Percentiles rank a stretch among this genome's conserved stretches.
phyloP scores from a whole-genome alignment of 2,329 filamentous ascomycete genomes.

The Dactylellina cionopaga region DNA sequence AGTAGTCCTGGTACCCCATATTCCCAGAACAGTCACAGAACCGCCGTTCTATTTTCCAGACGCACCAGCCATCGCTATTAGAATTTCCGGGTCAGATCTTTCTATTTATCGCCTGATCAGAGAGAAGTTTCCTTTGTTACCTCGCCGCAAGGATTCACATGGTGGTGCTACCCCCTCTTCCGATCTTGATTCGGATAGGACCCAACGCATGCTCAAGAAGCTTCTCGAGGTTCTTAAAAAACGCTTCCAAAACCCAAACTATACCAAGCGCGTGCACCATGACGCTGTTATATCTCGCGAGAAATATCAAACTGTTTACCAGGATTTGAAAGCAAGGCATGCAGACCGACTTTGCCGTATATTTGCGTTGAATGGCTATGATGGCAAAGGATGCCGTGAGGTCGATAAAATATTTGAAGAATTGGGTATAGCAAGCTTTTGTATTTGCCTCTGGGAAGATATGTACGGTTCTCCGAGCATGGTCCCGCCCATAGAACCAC shows the following conservation, averaged over 20 bases:
- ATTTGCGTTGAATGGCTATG: constrained; percentile 75
- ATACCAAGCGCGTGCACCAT: constrained; percentile 84
- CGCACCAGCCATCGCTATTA: constrained; percentile 30
- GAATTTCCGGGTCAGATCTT: constrained; percentile 2
- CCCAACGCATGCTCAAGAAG: constrained; percentile 33
- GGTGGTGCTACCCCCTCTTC: neutral
- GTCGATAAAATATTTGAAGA: constrained; percentile 91
- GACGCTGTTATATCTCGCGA: constrained; percentile 82
- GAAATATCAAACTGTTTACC: constrained; percentile 82
- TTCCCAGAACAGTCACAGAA: neutral
- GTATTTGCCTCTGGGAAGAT: constrained; percentile 87
- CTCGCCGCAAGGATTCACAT: neutral
- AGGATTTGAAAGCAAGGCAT: constrained; percentile 80
- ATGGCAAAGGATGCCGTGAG: constrained; percentile 84
- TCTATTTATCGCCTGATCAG: constrained; percentile 21
- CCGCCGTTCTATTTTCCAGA: constrained; percentile 44
- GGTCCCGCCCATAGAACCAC: constrained; percentile 57
- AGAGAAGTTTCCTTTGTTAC: neutral
- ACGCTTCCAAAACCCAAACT: constrained; percentile 64
- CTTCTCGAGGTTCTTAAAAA: constrained; percentile 39
- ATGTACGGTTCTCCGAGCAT: constrained; percentile 70
- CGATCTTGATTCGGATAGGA: constrained; percentile 15
- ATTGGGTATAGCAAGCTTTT: constrained; percentile 85
- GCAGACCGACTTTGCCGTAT: constrained; percentile 68
- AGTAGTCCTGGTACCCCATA: constrained; percentile 36